Conservation (phyloP, 768 basidiomycete species). For the Auricularia cornea region DNA sequence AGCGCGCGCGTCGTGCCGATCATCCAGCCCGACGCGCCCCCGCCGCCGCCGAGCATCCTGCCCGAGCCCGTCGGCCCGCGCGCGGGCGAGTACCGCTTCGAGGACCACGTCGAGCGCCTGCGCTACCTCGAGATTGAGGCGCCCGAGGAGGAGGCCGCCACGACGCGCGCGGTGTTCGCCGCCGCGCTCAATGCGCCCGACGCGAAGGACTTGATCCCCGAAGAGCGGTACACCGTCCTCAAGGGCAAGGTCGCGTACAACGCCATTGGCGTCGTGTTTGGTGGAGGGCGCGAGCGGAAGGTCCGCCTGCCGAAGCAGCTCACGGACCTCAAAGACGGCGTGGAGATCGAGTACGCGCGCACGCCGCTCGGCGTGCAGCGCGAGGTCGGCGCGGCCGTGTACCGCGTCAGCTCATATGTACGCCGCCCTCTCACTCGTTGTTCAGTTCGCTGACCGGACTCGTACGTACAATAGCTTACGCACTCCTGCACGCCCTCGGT, state of each 20-base stretch:
- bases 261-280: slow-evolving; percentile 61
- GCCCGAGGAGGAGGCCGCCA: slow-evolving; percentile 38
- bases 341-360: slow-evolving; percentile 66
- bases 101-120: slow-evolving; percentile 71
- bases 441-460: background rate
- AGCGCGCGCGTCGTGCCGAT: slow-evolving; percentile 43
- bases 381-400: slow-evolving; percentile 71
- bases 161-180: slow-evolving; percentile 48
- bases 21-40: background rate
- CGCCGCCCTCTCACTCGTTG: slow-evolving; percentile 13
- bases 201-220: slow-evolving; percentile 59
- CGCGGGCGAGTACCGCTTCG: slow-evolving; percentile 45
- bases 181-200: slow-evolving; percentile 50
- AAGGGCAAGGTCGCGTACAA: slow-evolving; percentile 72
- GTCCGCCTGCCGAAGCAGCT: slow-evolving; percentile 33
- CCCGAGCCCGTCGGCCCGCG: background rate
- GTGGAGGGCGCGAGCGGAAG: slow-evolving; percentile 44
- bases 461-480: slow-evolving; percentile 31
- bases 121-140: slow-evolving; percentile 53
- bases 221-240: slow-evolving; percentile 51
- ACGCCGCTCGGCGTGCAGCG: slow-evolving; percentile 67
- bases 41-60: background rate
- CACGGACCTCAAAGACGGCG: slow-evolving; percentile 43
- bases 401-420: slow-evolving; percentile 68
- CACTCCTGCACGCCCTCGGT: slow-evolving; percentile 71